Evolutionary conservation across 139 green algal genomes (phyloP).

Genomic region (Ettlia oleoabundans): DNA sequence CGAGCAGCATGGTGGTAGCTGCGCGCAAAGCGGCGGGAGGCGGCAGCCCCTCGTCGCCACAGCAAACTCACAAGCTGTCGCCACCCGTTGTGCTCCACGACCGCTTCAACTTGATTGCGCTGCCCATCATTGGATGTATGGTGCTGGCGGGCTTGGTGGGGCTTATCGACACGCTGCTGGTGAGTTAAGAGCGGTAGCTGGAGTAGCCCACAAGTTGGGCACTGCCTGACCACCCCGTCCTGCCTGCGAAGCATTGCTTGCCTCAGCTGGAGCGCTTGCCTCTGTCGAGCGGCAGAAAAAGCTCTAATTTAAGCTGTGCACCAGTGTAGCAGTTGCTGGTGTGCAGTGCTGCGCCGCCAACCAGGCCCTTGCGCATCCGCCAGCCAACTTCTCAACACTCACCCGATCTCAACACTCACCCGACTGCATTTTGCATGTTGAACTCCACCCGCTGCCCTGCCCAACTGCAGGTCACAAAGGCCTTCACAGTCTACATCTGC

Average conservation of each 20-base stretch:
- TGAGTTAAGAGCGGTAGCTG: too few species aligned
- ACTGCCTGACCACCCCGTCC: too few species aligned
- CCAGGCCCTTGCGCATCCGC: too few species aligned
- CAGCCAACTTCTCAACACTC: not conserved
- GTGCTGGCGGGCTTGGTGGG: conserved; percentile 24
- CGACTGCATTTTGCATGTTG: not conserved
- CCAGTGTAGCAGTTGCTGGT: too few species aligned
- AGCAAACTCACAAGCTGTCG: not conserved
- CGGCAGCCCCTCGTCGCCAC: too few species aligned
- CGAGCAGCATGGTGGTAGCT: not conserved
- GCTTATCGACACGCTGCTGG: conserved; percentile 10
- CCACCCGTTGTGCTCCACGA: conserved; percentile 12
- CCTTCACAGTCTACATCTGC: conserved; percentile 25
- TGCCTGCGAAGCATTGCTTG: too few species aligned
- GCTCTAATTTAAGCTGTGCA: not conserved
- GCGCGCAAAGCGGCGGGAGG: not conserved
- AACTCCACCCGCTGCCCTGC: too few species aligned
- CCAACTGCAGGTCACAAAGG: conserved; percentile 25
- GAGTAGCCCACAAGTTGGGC: too few species aligned
- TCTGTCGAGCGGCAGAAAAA: not conserved
- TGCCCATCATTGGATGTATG: conserved; percentile 21
- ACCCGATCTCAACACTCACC: not conserved
- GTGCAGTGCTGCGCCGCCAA: too few species aligned
- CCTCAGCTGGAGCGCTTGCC: too few species aligned
- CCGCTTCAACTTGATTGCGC: conserved; percentile 19